Percentiles rank a stretch among this genome's conserved stretches.
These are phyloP conservation scores for Secale cereale DNA, from an alignment of 176 grass and related monocot genomes.

Conservation along the genomic window DNA sequence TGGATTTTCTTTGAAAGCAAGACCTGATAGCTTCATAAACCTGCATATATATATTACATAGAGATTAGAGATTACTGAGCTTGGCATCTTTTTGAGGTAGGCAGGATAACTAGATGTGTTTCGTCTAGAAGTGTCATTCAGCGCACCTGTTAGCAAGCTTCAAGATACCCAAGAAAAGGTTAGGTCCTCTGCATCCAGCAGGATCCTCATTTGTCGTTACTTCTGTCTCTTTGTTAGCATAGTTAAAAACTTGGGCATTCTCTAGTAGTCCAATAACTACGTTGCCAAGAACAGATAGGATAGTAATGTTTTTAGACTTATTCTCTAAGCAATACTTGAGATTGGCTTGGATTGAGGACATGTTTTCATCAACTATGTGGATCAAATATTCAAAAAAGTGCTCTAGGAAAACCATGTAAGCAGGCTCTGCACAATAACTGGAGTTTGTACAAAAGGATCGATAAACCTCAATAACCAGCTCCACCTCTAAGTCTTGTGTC, in stretches of 20 bases:
- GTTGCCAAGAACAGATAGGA: conserved; percentile 54
- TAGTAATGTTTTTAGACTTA: conserved; percentile 28
- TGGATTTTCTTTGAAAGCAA: conserved; percentile 45
- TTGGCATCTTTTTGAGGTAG: background rate
- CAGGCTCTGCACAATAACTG: conserved; percentile 26
- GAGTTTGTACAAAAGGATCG: conserved; percentile 36
- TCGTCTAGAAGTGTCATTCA: conserved; percentile 9
- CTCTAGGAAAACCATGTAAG: conserved; percentile 34
- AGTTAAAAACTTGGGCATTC: conserved; percentile 19
- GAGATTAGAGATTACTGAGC: background rate
- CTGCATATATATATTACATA: conserved; percentile 32
- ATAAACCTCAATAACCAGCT: conserved; percentile 33
- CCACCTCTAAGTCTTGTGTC: conserved; percentile 15
- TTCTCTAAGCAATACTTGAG: conserved; percentile 36
- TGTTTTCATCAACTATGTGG: conserved; percentile 46
- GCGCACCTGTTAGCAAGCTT: conserved; percentile 56
- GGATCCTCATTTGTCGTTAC: conserved; percentile 6
- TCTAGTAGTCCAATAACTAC: conserved; percentile 43
- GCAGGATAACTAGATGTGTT: background rate
- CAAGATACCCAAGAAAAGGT: conserved; percentile 32
- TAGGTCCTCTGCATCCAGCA: background rate
- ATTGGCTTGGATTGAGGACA: conserved; percentile 25
- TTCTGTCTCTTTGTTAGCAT: conserved; percentile 19
- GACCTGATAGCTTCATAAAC: conserved; percentile 50
- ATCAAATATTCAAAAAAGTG: conserved; percentile 43